Evolutionary conservation across 208 protist genomes (phyloP).

Genomic region (Trypanosoma mega): DNA sequence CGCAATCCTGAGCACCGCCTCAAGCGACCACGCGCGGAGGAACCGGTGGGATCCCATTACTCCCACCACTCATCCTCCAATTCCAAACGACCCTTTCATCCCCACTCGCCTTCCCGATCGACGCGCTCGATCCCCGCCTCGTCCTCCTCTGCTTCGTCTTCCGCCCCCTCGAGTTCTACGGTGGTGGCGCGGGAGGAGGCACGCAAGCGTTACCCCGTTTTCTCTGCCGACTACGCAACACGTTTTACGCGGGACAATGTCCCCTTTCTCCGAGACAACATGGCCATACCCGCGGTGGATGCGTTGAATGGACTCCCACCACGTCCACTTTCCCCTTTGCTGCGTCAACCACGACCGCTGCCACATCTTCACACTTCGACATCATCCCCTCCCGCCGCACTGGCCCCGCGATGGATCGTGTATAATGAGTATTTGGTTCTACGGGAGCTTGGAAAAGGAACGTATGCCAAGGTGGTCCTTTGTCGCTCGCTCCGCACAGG

Average conservation of each 20-base stretch:
- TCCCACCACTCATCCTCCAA: not conserved
- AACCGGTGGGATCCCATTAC: too few relatives aligned
- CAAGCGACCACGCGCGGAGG: too few relatives aligned
- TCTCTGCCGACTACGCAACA: conserved; percentile 53
- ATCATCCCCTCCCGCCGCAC: not conserved
- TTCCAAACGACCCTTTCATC: too few relatives aligned
- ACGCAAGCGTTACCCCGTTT: conserved; percentile 59
- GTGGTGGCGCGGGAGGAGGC: conserved; percentile 25
- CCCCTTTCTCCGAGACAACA: conserved; percentile 45
- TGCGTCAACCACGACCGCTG: conserved; percentile 1
- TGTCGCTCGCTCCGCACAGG: conserved; percentile 25
- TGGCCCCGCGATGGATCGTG: conserved; percentile 25
- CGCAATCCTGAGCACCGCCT: too few relatives aligned
- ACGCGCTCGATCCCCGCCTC: too few relatives aligned
- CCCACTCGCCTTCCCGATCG: too few relatives aligned
- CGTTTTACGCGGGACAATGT: conserved; percentile 36
- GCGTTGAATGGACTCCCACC: conserved; percentile 1
- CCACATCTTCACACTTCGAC: not conserved
- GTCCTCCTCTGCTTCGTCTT: conserved; percentile 1
- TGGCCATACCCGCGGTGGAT: too few relatives aligned
- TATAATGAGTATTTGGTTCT: conserved; percentile 67
- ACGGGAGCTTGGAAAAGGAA: conserved; percentile 70
- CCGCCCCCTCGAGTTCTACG: not conserved
- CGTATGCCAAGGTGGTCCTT: conserved; percentile 81
- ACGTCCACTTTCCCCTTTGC: conserved; percentile 10